phyloP scores from a whole-genome alignment of 2,329 filamentous ascomycete genomes.

The Zelopaecilomyces penicillatus region DNA sequence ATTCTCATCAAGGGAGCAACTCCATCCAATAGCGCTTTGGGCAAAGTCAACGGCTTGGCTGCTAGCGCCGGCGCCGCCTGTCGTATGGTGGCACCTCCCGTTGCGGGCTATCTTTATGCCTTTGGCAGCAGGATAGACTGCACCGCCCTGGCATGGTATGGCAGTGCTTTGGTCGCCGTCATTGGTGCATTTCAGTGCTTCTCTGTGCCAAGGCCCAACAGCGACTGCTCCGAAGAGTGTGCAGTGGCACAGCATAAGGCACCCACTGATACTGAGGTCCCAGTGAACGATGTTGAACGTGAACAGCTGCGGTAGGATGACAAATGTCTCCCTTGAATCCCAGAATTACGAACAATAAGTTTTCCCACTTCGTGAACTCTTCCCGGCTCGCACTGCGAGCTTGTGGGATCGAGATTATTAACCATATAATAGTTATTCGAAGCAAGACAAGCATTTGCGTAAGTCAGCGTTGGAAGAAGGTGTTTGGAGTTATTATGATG shows the following conservation, averaged over 20 bases:
- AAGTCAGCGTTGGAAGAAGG: too few species aligned
- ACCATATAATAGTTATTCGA: too few species aligned
- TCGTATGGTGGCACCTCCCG: slow-evolving; percentile 57
- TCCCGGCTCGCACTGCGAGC: too few species aligned
- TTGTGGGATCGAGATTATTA: too few species aligned
- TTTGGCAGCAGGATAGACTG: slow-evolving; percentile 50
- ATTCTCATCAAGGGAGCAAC: slow-evolving; percentile 62
- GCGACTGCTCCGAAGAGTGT: slow-evolving; percentile 21
- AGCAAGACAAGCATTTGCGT: too few species aligned
- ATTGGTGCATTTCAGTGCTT: slow-evolving; percentile 55
- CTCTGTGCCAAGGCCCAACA: slow-evolving; percentile 31
- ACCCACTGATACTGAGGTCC: slow-evolving; percentile 21
- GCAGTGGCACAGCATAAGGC: slow-evolving; percentile 13
- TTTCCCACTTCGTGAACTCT: too few species aligned
- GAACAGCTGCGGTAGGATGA: background rate
- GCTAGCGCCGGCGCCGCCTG: slow-evolving; percentile 59
- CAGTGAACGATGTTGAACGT: slow-evolving; percentile 19
- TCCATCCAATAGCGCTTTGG: slow-evolving; percentile 46
- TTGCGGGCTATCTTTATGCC: slow-evolving; percentile 56
- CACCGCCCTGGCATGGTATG: slow-evolving; percentile 56
- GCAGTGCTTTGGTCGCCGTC: slow-evolving; percentile 47
- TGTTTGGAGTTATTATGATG: too few species aligned
- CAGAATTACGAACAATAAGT: too few species aligned
- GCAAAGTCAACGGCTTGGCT: slow-evolving; percentile 58
- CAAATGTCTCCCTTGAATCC: too few species aligned